These are phyloP conservation scores for Aspergillus tanneri DNA, from an alignment of 2,329 filamentous ascomycete genomes.

Conservation along the genomic window DNA sequence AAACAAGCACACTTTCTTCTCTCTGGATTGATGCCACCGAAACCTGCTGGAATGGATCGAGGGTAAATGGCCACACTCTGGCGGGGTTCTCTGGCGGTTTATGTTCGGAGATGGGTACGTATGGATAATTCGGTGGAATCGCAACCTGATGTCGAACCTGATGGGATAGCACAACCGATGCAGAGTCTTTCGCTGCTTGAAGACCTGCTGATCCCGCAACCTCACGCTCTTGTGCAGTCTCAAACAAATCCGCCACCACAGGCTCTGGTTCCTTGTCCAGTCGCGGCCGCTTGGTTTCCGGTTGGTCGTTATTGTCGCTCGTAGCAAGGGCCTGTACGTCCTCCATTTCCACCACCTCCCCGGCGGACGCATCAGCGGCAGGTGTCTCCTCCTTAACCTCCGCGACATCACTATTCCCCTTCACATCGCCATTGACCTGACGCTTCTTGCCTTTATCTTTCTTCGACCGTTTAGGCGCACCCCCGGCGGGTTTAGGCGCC, in stretches of 20 bases:
- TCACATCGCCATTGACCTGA: conserved; percentile 77
- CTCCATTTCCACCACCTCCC: conserved; percentile 16
- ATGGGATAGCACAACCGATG: conserved; percentile 77
- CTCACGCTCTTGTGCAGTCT: conserved; percentile 91
- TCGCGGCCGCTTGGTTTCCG: conserved; percentile 49
- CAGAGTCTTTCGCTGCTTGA: conserved; percentile 61
- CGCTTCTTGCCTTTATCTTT: conserved; percentile 77
- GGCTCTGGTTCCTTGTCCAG: conserved; percentile 67
- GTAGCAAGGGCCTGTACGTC: conserved; percentile 18
- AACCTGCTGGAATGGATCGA: conserved; percentile 96
- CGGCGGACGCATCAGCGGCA: conserved; percentile 22
- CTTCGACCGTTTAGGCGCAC: conserved; percentile 39
- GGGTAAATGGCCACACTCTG: conserved; percentile 78
- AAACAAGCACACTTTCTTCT: conserved; percentile 93
- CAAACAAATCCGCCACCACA: conserved; percentile 87
- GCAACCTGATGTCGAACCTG: conserved; percentile 99
- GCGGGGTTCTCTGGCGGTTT: conserved; percentile 85
- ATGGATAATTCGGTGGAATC: conserved; percentile 89
- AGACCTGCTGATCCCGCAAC: conserved; percentile 74
- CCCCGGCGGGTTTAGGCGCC: conserved; percentile 38
- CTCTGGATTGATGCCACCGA: conserved; percentile 93
- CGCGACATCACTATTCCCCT: conserved; percentile 43
- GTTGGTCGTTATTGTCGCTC: conserved; percentile 36
- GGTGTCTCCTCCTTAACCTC: conserved; percentile 34
- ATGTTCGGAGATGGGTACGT: conserved; percentile 92